Evolutionary conservation across 768 basidiomycete species (phyloP).

Genomic region (Candolleomyces aberdarensis): DNA sequence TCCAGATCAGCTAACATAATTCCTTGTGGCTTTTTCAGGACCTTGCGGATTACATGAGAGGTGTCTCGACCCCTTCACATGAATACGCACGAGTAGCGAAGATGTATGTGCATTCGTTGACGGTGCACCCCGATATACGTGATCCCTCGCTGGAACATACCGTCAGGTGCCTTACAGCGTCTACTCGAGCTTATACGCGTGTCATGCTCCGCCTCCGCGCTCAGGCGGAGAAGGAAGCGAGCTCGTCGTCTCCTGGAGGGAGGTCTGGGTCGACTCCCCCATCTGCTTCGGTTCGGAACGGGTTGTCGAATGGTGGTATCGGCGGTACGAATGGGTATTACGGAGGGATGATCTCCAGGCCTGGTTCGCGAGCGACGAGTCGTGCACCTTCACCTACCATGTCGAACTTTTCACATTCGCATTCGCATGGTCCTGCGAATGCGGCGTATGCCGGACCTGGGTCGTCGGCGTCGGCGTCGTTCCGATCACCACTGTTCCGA

Average conservation of each 20-base stretch:
- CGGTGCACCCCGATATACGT: slow-evolving; percentile 37
- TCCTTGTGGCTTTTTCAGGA: slow-evolving; percentile 45
- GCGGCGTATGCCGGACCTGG: slow-evolving; percentile 12
- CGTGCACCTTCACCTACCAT: slow-evolving; percentile 65
- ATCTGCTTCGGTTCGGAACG: slow-evolving; percentile 10
- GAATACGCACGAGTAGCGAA: slow-evolving; percentile 63
- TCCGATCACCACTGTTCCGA: slow-evolving; percentile 71
- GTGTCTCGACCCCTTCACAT: slow-evolving; percentile 72
- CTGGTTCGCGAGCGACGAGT: slow-evolving; percentile 47
- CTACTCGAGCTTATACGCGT: slow-evolving; percentile 75
- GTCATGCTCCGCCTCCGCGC: slow-evolving; percentile 74
- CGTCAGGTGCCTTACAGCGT: slow-evolving; percentile 51
- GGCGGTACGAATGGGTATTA: slow-evolving; percentile 5
- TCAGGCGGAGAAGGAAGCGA: slow-evolving; percentile 65
- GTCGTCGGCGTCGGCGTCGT: slow-evolving; percentile 31
- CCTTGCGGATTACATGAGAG: slow-evolving; percentile 75
- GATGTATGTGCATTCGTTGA: slow-evolving; percentile 51
- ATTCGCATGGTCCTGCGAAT: slow-evolving; percentile 27
- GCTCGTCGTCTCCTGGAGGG: slow-evolving; percentile 13
- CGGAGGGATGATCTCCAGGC: slow-evolving; percentile 5
- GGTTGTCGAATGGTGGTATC: slow-evolving; percentile 8
- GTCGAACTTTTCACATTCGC: slow-evolving; percentile 47
- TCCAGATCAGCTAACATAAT: background rate
- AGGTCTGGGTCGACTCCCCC: slow-evolving; percentile 14
- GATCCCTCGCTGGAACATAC: slow-evolving; percentile 38